These are phyloP conservation scores for Miscanthus sacchariflorus DNA, from an alignment of 202 grass and related monocot species.

Conservation along the genomic window DNA sequence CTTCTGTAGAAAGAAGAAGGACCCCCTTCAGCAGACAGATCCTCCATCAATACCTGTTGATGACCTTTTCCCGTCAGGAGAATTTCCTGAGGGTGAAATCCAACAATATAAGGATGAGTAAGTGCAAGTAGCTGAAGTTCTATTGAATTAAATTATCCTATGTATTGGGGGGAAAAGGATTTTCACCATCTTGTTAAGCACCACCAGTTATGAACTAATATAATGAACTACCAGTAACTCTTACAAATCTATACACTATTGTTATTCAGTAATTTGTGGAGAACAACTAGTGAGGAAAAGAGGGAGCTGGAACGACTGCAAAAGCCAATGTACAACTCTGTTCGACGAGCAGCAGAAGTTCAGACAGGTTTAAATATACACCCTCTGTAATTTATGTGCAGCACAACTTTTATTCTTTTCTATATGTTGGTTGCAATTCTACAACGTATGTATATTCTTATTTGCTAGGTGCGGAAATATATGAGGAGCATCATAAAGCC, in stretches of 20 bases:
- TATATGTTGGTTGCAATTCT: constrained; percentile 36
- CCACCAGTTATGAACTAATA: not conserved
- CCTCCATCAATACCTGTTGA: constrained; percentile 92
- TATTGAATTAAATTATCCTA: constrained; percentile 1
- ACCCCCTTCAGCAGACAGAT: constrained; percentile 82
- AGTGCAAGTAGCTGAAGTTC: constrained; percentile 29
- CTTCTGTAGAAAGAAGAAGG: constrained; percentile 88
- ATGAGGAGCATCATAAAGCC: constrained; percentile 88
- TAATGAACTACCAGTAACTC: not conserved
- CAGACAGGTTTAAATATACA: constrained; percentile 75
- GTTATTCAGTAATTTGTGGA: constrained; percentile 86
- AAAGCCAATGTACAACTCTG: constrained; percentile 86
- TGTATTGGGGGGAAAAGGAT: not conserved
- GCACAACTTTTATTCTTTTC: constrained; percentile 5
- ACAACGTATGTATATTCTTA: constrained; percentile 38
- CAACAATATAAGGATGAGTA: constrained; percentile 98
- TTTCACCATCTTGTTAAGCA: not conserved
- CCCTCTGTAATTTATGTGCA: constrained; percentile 14
- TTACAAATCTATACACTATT: constrained; percentile 40
- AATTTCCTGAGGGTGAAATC: constrained; percentile 97
- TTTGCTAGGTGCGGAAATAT: constrained; percentile 84
- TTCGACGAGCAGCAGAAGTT: constrained; percentile 97
- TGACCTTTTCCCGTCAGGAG: constrained; percentile 90
- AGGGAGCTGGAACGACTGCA: constrained; percentile 87
- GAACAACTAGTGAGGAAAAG: constrained; percentile 95